Percentiles rank a stretch among this genome's conserved stretches.
phyloP scores from a whole-genome alignment of 495 filamentous ascomycete genomes.

The Penicillium herquei region DNA sequence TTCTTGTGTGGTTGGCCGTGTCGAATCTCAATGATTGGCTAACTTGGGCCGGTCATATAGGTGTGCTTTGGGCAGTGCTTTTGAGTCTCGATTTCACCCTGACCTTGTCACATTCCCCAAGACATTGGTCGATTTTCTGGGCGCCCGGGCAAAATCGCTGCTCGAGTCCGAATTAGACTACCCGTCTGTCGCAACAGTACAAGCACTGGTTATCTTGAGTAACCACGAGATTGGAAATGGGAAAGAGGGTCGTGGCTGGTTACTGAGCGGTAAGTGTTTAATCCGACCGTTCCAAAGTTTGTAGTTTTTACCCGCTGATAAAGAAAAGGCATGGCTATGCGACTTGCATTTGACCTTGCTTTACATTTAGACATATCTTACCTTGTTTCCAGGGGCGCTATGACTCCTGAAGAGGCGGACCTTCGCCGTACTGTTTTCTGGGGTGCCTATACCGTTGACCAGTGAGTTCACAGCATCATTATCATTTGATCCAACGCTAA shows the following conservation, averaged over 20 bases:
- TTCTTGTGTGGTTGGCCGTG: no score
- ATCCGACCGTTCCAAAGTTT: no score
- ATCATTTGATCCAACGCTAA: no score
- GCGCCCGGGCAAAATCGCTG: conserved; percentile 26
- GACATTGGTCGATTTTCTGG: conserved; percentile 32
- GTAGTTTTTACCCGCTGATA: background rate
- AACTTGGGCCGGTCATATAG: conserved; percentile 4
- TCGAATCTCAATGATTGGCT: background rate
- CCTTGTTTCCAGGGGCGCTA: conserved; percentile 23
- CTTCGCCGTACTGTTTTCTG: conserved; percentile 31
- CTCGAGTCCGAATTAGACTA: conserved; percentile 35
- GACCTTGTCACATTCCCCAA: conserved; percentile 27
- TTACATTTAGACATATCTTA: conserved; percentile 32
- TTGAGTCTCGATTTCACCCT: conserved; percentile 26
- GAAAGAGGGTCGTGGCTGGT: conserved; percentile 35
- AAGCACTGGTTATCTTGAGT: conserved; percentile 35
- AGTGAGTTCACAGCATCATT: no score
- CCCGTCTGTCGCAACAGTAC: conserved; percentile 34
- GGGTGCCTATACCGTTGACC: conserved; percentile 33
- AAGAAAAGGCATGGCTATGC: conserved; percentile 35
- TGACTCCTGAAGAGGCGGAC: conserved; percentile 24
- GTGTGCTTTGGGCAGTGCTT: conserved; percentile 32
- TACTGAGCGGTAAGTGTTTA: conserved; percentile 34
- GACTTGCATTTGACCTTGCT: conserved; percentile 36
- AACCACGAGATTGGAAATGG: conserved; percentile 26